Percentiles rank a stretch among this genome's conserved stretches.
phyloP scores from a whole-genome alignment of 2,329 filamentous ascomycete species.

The Westerdykella ornata region DNA sequence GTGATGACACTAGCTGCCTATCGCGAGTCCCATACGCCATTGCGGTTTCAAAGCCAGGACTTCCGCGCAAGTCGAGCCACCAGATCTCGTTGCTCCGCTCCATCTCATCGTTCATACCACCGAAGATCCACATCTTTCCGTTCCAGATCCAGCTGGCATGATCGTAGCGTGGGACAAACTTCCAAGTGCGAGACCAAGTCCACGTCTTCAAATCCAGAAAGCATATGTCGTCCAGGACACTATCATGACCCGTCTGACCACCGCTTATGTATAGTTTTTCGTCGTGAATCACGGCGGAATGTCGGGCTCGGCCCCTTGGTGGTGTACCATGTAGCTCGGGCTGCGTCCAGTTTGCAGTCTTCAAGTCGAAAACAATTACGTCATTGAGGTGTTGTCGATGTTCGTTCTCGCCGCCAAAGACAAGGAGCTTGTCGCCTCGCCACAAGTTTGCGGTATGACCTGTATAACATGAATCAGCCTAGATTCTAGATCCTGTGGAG shows the following conservation, averaged over 20 bases:
- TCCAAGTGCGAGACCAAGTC: slow-evolving; percentile 95
- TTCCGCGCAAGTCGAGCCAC: slow-evolving; percentile 94
- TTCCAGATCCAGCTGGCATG: slow-evolving; percentile 92
- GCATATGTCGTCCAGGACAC: slow-evolving; percentile 91
- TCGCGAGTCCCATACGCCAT: slow-evolving; percentile 53
- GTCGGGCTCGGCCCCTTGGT: slow-evolving; percentile 82
- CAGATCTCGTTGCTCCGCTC: slow-evolving; percentile 93
- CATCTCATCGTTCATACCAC: slow-evolving; percentile 91
- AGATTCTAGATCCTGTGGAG: neutral
- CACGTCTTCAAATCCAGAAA: slow-evolving; percentile 95
- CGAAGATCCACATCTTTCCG: slow-evolving; percentile 92
- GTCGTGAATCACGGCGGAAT: slow-evolving; percentile 89
- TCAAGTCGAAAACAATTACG: slow-evolving; percentile 90
- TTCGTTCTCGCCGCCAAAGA: slow-evolving; percentile 97
- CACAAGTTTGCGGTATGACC: slow-evolving; percentile 93
- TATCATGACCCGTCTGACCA: slow-evolving; percentile 90
- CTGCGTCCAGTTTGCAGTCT: slow-evolving; percentile 91
- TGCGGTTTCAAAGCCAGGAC: slow-evolving; percentile 70
- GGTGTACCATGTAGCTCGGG: slow-evolving; percentile 77
- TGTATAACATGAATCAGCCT: slow-evolving; percentile 35
- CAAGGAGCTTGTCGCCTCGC: slow-evolving; percentile 87
- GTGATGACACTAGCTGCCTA: slow-evolving; percentile 27
- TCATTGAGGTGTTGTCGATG: slow-evolving; percentile 93
- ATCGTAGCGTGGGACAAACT: slow-evolving; percentile 89
- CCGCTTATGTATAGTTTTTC: slow-evolving; percentile 95